phyloP scores from a whole-genome alignment of 2,329 filamentous ascomycete species.

The Nemania sp. region DNA sequence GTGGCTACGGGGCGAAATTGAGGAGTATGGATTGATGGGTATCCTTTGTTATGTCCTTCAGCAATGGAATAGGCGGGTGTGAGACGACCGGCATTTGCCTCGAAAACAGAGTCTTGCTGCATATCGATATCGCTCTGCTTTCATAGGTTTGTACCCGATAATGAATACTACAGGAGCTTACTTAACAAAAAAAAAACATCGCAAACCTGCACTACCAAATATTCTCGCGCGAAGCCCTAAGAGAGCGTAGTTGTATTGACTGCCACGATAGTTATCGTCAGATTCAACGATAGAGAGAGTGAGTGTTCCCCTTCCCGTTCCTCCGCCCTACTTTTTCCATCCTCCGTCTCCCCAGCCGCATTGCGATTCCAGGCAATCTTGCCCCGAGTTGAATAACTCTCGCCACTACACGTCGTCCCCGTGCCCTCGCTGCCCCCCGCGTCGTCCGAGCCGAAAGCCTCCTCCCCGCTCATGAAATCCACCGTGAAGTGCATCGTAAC shows the following conservation, averaged over 20 bases:
- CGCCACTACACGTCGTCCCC: conserved; percentile 3
- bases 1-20: not conserved
- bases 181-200: not conserved
- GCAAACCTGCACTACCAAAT: conserved; percentile 12
- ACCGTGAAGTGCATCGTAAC: conserved; percentile 24
- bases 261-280: conserved; percentile 30
- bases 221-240: conserved; percentile 5
- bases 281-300: conserved; percentile 26
- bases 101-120: not conserved
- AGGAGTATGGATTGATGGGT: not conserved
- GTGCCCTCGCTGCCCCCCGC: conserved; percentile 10
- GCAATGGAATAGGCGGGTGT: not conserved
- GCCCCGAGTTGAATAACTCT: not conserved
- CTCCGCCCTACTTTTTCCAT: not conserved
- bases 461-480: conserved; percentile 14
- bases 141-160: not conserved
- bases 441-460: conserved; percentile 10
- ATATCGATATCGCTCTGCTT: not conserved
- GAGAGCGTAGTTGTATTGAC: conserved; percentile 26
- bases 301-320: conserved; percentile 16
- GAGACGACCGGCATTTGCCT: not conserved
- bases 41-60: not conserved
- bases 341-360: not conserved
- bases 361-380: not conserved
- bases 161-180: not conserved